These are phyloP conservation scores for Cladosporium oxysporum DNA, from an alignment of 2,329 filamentous ascomycete species.

Conservation along the genomic window DNA sequence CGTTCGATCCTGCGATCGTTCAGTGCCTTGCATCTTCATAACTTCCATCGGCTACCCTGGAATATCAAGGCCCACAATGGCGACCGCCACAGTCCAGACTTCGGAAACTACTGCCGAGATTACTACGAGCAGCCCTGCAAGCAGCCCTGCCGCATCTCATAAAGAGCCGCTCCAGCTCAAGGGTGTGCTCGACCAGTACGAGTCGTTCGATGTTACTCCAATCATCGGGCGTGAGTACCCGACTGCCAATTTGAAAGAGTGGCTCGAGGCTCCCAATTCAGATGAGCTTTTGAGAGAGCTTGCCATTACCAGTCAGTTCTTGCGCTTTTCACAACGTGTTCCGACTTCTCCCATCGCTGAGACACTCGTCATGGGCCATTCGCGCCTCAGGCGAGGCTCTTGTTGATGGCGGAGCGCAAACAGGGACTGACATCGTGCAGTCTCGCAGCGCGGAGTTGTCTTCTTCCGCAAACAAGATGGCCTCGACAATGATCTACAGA, in stretches of 20 bases:
- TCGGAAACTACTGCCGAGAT: slow-evolving; percentile 2
- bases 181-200: slow-evolving; percentile 47
- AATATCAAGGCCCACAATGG: not conserved
- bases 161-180: slow-evolving; percentile 38
- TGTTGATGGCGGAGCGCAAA: slow-evolving; percentile 2
- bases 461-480: slow-evolving; percentile 67
- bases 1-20: not conserved
- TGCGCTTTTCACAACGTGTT: not conserved
- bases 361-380: not conserved
- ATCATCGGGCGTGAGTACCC: slow-evolving; percentile 54
- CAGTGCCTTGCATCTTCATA: not conserved
- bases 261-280: slow-evolving; percentile 38
- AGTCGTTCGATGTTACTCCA: slow-evolving; percentile 53
- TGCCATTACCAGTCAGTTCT: slow-evolving; percentile 58
- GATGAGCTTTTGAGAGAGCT: slow-evolving; percentile 43
- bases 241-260: slow-evolving; percentile 39
- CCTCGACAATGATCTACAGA: slow-evolving; percentile 63
- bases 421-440: slow-evolving; percentile 40
- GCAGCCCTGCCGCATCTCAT: not conserved
- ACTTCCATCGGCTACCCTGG: not conserved
- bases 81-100: slow-evolving; percentile 14
- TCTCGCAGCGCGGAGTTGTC: slow-evolving; percentile 69
- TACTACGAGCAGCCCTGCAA: not conserved
- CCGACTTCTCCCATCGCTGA: slow-evolving; percentile 1
- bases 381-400: slow-evolving; percentile 2